A percentile compares a stretch with the other conserved stretches of the same genome.
Conservation (phyloP, 1,284 basidiomycete species). For the Cryptococcus jaspeensis region DNA sequence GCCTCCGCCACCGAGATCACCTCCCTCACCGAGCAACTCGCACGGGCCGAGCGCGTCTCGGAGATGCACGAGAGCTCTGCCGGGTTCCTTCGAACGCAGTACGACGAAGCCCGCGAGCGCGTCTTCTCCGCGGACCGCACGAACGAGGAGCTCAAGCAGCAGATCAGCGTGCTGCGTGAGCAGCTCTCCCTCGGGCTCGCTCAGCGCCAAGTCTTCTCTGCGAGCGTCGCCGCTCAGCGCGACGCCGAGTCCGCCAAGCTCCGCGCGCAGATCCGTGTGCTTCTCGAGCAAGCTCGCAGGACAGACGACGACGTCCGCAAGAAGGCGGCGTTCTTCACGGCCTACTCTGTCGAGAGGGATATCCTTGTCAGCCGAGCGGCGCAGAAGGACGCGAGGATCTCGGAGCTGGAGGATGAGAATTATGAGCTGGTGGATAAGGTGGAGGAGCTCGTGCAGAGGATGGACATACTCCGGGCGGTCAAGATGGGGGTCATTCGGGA, state of each 20-base stretch:
- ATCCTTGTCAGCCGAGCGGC: conserved; percentile 3
- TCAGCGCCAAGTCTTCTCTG: conserved; percentile 33
- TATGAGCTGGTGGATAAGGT: conserved; percentile 32
- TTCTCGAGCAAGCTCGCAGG: conserved; percentile 37
- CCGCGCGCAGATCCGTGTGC: conserved; percentile 23
- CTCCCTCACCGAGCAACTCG: conserved; percentile 1
- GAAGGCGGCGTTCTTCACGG: conserved; percentile 26
- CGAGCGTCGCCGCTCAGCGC: conserved; percentile 14
- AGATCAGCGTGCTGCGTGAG: conserved; percentile 23
- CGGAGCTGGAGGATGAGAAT: conserved; percentile 29
- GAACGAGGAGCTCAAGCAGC: conserved; percentile 16
- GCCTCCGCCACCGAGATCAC: neutral
- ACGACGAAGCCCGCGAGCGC: conserved; percentile 26
- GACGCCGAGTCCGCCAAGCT: conserved; percentile 16
- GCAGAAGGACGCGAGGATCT: conserved; percentile 13
- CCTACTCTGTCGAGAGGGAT: conserved; percentile 20
- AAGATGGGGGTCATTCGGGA: neutral
- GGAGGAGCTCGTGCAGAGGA: conserved; percentile 17
- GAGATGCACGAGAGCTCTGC: conserved; percentile 10
- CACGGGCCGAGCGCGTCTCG: conserved; percentile 1
- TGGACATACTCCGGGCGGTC: conserved; percentile 7
- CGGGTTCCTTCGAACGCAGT: conserved; percentile 32
- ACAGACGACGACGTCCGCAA: conserved; percentile 42
- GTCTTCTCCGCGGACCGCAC: conserved; percentile 30
- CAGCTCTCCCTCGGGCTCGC: conserved; percentile 41